Base-by-base conservation (phyloP, 23 red algal genomes). In the Gracilaria domingensis region DNA sequence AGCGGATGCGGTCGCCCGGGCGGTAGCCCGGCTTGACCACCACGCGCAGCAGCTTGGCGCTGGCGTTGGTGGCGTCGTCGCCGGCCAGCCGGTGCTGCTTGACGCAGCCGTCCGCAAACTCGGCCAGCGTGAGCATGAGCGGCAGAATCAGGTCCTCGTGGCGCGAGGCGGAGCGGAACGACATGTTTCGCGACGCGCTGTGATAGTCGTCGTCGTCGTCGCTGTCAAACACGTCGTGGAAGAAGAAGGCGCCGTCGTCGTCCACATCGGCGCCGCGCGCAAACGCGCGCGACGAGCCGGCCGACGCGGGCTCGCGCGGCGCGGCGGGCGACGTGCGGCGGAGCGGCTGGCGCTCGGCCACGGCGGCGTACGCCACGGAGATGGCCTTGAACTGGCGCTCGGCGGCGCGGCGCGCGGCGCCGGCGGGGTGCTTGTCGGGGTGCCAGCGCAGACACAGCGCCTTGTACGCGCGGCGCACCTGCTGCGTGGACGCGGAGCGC, bases 391-490 rank as follows among this genome's bases (percentile, higher is more conserved):
- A 90, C 12, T 69, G 37, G 0, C 37, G 13, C 59, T 90, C 87
- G 18, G 87, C 87, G 57, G 24, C 51, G 37, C 60, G 66, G 39
- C 87, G 87, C 16, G 87, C 12, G 9, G 53, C 12, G 38, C 87
- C 87, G 59, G 87, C 7, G 1, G 87, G 87, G 42, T 90, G 87
- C 72, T 90, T 90, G 76, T 90, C 87, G 0, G 87, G 87, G n/a
- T 90, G 87, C 73, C 76, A 81, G 13, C 74, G 72, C 11, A 90
- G 76, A 21, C 87, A 90, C 0, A 74, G 66, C 50, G 37, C 0
- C 64, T 90, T 90, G 87, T 90, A 90, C 4, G 74, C 87, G 76
- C 87, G 87, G 32, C 87, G 87, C 14, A 90, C 79, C 47, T 90
- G 87, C 4, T 80, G 44, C 12, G 73, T 5, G 0, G 87, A 62